phyloP scores from a whole-genome alignment of 169 alveolate species.

The Theileria sp. region DNA sequence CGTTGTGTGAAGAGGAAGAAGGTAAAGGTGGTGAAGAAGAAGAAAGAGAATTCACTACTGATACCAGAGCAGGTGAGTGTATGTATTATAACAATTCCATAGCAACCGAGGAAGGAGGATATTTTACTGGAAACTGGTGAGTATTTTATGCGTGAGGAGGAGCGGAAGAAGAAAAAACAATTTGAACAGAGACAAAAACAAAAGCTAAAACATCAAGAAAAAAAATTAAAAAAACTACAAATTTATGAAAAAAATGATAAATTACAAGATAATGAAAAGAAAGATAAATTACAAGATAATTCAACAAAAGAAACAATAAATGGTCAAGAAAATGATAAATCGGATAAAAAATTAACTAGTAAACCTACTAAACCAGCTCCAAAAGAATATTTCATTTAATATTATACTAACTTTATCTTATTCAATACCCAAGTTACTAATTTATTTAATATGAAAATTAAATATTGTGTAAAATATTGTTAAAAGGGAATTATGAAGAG shows the following conservation, averaged over 20 bases:
- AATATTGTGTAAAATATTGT: not conserved
- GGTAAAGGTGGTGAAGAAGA: constrained; percentile 80
- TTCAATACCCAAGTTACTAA: too few species aligned
- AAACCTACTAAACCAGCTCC: not conserved
- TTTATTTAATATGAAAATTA: not conserved
- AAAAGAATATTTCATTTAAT: not conserved
- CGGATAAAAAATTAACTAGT: not conserved
- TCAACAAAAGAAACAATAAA: not conserved
- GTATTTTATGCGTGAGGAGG: constrained; percentile 87
- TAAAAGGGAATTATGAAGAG: not conserved
- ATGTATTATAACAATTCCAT: not conserved
- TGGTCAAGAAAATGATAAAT: not conserved
- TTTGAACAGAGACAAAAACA: constrained; percentile 42
- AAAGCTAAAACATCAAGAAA: constrained; percentile 35
- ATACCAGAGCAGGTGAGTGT: constrained; percentile 89
- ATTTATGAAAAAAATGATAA: constrained; percentile 46
- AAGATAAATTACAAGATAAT: too few species aligned
- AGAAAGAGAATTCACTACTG: constrained; percentile 84
- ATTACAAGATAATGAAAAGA: not conserved
- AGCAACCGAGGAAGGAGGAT: constrained; percentile 96
- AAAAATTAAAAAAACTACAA: constrained; percentile 17
- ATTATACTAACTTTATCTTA: not conserved
- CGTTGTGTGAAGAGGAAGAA: constrained; percentile 88
- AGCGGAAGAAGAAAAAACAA: constrained; percentile 59
- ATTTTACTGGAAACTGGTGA: constrained; percentile 96